These are phyloP conservation scores for Trichoderma polysporum DNA, from an alignment of 2,329 filamentous ascomycete genomes.

Conservation along the genomic window DNA sequence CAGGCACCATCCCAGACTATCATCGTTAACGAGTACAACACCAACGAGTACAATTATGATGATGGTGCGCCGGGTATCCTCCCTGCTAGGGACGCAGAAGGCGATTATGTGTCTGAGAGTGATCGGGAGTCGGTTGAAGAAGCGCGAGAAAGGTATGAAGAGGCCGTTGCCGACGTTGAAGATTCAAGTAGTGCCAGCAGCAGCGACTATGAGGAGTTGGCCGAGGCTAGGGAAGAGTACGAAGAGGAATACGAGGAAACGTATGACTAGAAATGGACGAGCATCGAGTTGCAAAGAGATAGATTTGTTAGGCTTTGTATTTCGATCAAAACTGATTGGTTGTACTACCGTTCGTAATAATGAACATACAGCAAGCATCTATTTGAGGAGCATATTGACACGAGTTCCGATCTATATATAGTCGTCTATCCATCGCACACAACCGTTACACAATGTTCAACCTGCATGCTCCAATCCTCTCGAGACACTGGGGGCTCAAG, in stretches of 20 bases:
- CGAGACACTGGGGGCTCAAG: no score
- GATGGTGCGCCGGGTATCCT: constrained; percentile 29
- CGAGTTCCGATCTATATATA: no score
- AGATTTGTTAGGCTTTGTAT: not conserved
- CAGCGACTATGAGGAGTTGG: constrained; percentile 52
- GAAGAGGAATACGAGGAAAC: constrained; percentile 48
- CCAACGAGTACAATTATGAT: constrained; percentile 19
- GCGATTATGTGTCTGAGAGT: constrained; percentile 30
- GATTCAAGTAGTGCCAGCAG: constrained; percentile 38
- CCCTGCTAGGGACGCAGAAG: constrained; percentile 42
- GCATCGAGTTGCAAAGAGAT: not conserved
- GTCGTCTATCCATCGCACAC: no score
- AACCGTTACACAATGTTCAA: no score
- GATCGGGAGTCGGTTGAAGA: constrained; percentile 44
- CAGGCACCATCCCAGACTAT: constrained; percentile 23
- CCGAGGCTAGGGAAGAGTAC: constrained; percentile 40
- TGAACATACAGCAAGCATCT: no score
- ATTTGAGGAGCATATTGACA: no score
- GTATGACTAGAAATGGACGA: constrained; percentile 31
- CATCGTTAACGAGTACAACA: constrained; percentile 12
- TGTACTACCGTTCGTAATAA: no score
- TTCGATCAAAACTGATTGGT: no score
- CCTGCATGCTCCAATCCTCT: no score
- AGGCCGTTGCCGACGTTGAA: constrained; percentile 40
- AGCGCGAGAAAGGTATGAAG: constrained; percentile 45